Conservation (phyloP, 2,329 filamentous ascomycete genomes). For the Coniochaeta hoffmannii region DNA sequence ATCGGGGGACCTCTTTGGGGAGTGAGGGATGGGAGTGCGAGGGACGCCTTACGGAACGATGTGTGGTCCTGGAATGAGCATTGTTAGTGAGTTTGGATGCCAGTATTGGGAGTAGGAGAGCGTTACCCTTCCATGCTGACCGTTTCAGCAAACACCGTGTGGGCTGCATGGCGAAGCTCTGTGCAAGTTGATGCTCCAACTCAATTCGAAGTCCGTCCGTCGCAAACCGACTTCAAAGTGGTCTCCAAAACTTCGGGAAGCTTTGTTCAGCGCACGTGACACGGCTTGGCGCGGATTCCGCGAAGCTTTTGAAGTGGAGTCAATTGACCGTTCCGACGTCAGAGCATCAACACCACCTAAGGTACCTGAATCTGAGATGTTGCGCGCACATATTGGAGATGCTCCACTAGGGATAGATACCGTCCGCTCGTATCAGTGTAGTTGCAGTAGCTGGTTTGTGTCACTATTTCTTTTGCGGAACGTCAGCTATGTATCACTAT, state of each 20-base stretch:
- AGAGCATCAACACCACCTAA: not conserved
- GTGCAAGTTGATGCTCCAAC: not conserved
- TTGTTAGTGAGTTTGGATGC: constrained; percentile 12
- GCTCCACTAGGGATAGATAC: not conserved
- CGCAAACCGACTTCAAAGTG: not conserved
- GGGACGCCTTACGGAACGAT: constrained; percentile 42
- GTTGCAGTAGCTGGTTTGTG: too few species aligned
- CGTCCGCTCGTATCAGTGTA: not conserved
- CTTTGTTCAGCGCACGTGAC: not conserved
- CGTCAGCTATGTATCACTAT: too few species aligned
- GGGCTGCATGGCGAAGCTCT: constrained; percentile 49
- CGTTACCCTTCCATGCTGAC: constrained; percentile 83
- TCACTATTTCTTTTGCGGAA: too few species aligned
- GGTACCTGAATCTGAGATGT: too few species aligned
- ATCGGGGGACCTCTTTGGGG: not conserved
- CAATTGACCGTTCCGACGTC: not conserved
- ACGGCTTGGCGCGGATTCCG: not conserved
- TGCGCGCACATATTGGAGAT: not conserved
- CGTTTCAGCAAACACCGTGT: constrained; percentile 63
- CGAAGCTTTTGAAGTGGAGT: not conserved
- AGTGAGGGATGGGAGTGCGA: not conserved
- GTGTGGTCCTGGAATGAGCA: constrained; percentile 33
- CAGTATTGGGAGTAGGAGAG: not conserved
- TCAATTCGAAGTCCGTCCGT: not conserved
- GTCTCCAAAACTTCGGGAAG: not conserved